Base-by-base conservation (phyloP, 768 basidiomycete species). In the Calocybe cyanea region DNA sequence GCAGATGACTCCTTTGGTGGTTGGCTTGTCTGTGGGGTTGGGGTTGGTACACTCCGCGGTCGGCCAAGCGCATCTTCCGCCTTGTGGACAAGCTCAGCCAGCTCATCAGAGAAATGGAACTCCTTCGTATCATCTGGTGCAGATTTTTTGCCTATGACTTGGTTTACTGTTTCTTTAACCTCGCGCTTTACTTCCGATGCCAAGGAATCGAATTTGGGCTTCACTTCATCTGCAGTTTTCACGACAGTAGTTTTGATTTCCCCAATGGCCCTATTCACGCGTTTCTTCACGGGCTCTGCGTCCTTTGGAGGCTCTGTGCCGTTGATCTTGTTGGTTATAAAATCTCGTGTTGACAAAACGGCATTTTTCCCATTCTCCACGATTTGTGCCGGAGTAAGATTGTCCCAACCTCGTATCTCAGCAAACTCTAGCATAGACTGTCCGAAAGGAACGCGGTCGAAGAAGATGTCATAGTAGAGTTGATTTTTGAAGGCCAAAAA, bases 401-500 rank as follows among this genome's bases (percentile, higher is more conserved):
- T 77, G 55, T 93, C 87, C 88, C 90, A 93, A 11, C 81, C 76
- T 46, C 81, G 71, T 21, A 76, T 72, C 58, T 96, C 91, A 8
- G 86, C 87, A 58, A 81, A 92, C 48, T 93, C 85, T 32, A 94
- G 72, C 64, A 94, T 72, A 14, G 77, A 60, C 51, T 85, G 77
- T 21, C 83, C 92, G 31, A 89, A 73, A 2, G 94, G 94, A 43
- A 93, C 81, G 34, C 78, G 72, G 55, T 84, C 79, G 45, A 81
- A 75, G 72, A 96, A 96, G 61, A 95, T 75, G 53, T 94, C 87
- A 60, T 87, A 83, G 71, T 94, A 96, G 2, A 71, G 63, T 54
- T 83, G 85, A 63, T 78, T 83, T 57, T 85, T 77, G 69, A 87
- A 85, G 17, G 90, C 80, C 47, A 82, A 68, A 63, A 88, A 86